A percentile compares a stretch with the other conserved stretches of the same genome.
Evolutionary conservation across 305 asterid species (phyloP).

Genomic region (Fraxinus sp.): DNA sequence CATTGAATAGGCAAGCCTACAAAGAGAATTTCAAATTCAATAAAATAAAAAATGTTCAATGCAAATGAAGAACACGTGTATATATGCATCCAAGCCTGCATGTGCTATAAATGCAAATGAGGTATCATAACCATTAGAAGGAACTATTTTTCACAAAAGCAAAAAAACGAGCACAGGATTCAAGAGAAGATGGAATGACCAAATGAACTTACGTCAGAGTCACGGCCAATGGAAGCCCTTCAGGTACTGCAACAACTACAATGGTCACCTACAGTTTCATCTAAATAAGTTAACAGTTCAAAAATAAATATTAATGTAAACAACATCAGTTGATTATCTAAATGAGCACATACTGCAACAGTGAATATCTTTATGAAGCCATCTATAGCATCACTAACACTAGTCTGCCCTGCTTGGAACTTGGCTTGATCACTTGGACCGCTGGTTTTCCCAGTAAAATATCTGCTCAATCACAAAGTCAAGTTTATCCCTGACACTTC

Average conservation of each 20-base stretch:
- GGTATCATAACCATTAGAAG: conserved; percentile 17
- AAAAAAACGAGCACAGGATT: background rate
- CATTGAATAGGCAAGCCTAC: conserved; percentile 98
- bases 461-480: conserved; percentile 45
- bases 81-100: conserved; percentile 21
- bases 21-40: conserved; percentile 17
- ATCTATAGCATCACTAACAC: conserved; percentile 61
- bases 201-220: conserved; percentile 63
- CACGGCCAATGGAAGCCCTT: conserved; percentile 88
- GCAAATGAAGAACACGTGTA: conserved; percentile 15
- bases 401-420: conserved; percentile 65
- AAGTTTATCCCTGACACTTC: conserved; percentile 3
- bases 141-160: background rate
- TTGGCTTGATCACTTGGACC: conserved; percentile 47
- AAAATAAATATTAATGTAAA: conserved; percentile 17
- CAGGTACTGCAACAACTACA: conserved; percentile 87
- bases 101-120: conserved; percentile 7
- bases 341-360: conserved; percentile 69
- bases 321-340: conserved; percentile 17
- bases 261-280: conserved; percentile 62
- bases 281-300: conserved; percentile 25
- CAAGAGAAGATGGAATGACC: conserved; percentile 4
- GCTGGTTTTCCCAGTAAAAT: conserved; percentile 70
- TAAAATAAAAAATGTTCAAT: conserved; percentile 12
- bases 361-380: conserved; percentile 79